Conservation (phyloP, 2,329 filamentous ascomycete genomes). For the Cladophialophora bantiana region DNA sequence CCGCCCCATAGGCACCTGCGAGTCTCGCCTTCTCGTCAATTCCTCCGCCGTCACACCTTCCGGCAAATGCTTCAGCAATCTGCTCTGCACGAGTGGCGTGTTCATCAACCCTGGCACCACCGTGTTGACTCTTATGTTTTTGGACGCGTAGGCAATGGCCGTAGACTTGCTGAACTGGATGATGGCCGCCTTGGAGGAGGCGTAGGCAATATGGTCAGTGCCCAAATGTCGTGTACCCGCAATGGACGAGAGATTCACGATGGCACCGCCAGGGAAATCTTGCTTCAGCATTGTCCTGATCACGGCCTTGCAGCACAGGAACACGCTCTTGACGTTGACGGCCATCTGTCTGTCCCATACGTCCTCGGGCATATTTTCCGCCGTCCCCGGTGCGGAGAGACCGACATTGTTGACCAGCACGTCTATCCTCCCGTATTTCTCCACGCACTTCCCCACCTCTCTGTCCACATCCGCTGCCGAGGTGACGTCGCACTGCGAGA, state of each 20-base stretch:
- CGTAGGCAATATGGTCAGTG: slow-evolving; percentile 63
- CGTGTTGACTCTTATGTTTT: slow-evolving; percentile 59
- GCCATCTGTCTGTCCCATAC: slow-evolving; percentile 60
- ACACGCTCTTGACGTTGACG: slow-evolving; percentile 64
- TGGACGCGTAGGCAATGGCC: slow-evolving; percentile 52
- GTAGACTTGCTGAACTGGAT: slow-evolving; percentile 60
- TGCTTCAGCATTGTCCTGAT: slow-evolving; percentile 63
- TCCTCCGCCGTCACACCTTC: neutral
- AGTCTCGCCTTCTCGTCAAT: slow-evolving; percentile 49
- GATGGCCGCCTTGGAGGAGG: slow-evolving; percentile 59
- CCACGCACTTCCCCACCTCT: slow-evolving; percentile 59
- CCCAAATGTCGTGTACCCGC: slow-evolving; percentile 61
- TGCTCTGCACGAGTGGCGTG: slow-evolving; percentile 58
- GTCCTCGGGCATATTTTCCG: slow-evolving; percentile 55
- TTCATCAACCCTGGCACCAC: slow-evolving; percentile 65
- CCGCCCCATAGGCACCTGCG: slow-evolving; percentile 51
- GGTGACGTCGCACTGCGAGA: slow-evolving; percentile 53
- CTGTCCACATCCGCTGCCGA: slow-evolving; percentile 58
- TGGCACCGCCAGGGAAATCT: slow-evolving; percentile 43
- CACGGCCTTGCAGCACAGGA: slow-evolving; percentile 60
- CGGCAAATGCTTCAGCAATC: neutral
- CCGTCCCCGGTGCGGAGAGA: slow-evolving; percentile 57
- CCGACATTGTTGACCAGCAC: slow-evolving; percentile 66
- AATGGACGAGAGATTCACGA: slow-evolving; percentile 61
- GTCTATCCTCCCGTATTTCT: slow-evolving; percentile 62